These are phyloP conservation scores for Helminthosporium solani DNA, from an alignment of 2,329 filamentous ascomycete genomes.

Conservation along the genomic window DNA sequence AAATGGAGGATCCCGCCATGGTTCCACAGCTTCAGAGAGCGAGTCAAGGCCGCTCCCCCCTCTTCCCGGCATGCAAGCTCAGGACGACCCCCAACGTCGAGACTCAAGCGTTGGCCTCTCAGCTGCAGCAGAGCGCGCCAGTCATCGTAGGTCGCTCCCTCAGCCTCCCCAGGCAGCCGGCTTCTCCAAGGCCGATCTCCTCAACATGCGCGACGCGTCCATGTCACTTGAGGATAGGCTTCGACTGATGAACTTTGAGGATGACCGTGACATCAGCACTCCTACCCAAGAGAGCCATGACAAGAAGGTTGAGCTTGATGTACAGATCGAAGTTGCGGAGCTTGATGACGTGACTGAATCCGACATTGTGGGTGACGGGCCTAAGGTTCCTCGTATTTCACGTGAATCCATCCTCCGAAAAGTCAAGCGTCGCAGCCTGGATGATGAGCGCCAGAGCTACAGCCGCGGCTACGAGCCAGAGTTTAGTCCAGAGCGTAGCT, in stretches of 20 bases:
- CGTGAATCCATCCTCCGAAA: slow-evolving; percentile 90
- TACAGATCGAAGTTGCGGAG: slow-evolving; percentile 38
- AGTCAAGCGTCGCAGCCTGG: slow-evolving; percentile 66
- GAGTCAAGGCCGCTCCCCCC: slow-evolving; percentile 85
- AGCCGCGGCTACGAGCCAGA: slow-evolving; percentile 42
- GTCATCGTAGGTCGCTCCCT: slow-evolving; percentile 68
- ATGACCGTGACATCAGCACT: slow-evolving; percentile 45
- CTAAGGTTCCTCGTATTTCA: slow-evolving; percentile 77
- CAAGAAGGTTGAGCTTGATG: slow-evolving; percentile 26
- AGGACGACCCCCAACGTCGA: slow-evolving; percentile 51
- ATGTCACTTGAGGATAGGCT: slow-evolving; percentile 86
- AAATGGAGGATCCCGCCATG: slow-evolving; percentile 58
- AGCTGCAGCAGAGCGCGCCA: slow-evolving; percentile 70
- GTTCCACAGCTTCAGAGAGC: slow-evolving; percentile 74
- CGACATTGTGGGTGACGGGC: slow-evolving; percentile 49
- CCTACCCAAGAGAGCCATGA: slow-evolving; percentile 40
- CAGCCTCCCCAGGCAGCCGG: slow-evolving; percentile 68
- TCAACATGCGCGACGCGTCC: slow-evolving; percentile 69
- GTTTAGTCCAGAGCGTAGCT: slow-evolving; percentile 59
- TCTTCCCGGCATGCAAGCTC: slow-evolving; percentile 68
- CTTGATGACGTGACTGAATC: slow-evolving; percentile 37
- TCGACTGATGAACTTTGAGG: slow-evolving; percentile 80
- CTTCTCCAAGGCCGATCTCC: slow-evolving; percentile 73
- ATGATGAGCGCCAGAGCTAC: slow-evolving; percentile 43
- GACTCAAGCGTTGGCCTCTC: slow-evolving; percentile 65